Base-by-base conservation (phyloP, 129 eudicot genomes). In the Glebionis coronaria region DNA sequence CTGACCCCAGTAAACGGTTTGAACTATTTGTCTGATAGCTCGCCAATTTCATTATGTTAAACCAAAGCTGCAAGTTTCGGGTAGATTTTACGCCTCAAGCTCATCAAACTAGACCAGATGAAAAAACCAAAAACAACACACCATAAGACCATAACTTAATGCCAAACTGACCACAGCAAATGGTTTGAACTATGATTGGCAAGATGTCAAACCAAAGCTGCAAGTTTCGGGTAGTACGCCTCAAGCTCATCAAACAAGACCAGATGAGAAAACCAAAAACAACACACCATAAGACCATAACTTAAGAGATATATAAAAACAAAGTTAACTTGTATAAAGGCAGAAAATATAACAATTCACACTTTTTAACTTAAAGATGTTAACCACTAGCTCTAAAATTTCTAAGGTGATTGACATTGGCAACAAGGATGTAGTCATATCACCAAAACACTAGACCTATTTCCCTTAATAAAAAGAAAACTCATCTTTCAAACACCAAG, bases 361-460 rank as follows among this genome's bases (percentile, higher is more conserved):
- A 84, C 77, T 65, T 67, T 59, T 58, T 28, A 70, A 73, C 75
- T 73, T 60, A 59, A 79, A 63, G 23, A 25, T 74, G 20, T 65
- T 45, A 35, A 47, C 67, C 63, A 75, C 83, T 70, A 80, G 51
- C 73, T 79, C 84, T 81, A 72, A 15, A 77, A 71, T 78, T 72
- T 80, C 64, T n/a, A 20, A 46, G 50, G 46, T 57, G 65, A 67
- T 71, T 61, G 78, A 73, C 71, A 65, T 35, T 35, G 65, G 74
- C 61, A 70, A 28, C 55, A 44, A 18, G 73, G 64, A 77, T 76
- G 74, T 60, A 49, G 76, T 79, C 67, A 59, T 54, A 79, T 62
- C 78, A 73, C 81, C 84, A 69, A 31, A 31, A 67, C 73, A 58
- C 74, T 74, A 67, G 61, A 73, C 73, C 88, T 80, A 81, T 52